phyloP scores from a whole-genome alignment of 768 basidiomycete genomes.

The Tremella yokohamensis region DNA sequence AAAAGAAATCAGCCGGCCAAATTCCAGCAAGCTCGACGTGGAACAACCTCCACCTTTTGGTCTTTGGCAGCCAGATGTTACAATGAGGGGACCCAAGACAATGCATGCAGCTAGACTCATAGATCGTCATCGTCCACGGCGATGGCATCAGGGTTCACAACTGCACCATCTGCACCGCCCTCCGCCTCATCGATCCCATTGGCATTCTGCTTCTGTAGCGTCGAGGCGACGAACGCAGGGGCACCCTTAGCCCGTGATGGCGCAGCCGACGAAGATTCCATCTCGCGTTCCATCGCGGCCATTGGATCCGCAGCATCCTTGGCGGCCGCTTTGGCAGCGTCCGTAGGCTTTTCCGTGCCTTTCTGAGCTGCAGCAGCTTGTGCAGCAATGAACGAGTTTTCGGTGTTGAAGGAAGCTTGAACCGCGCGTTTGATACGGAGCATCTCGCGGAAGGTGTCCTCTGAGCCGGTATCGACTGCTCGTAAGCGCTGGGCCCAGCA shows the following conservation, averaged over 20 bases:
- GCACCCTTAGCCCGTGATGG: slow-evolving; percentile 15
- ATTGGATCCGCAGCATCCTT: slow-evolving; percentile 66
- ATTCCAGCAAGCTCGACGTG: too few species aligned
- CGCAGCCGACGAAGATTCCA: slow-evolving; percentile 14
- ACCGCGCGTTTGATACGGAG: slow-evolving; percentile 91
- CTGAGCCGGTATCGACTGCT: slow-evolving; percentile 87
- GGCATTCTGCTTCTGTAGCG: slow-evolving; percentile 34
- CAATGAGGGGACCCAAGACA: background rate
- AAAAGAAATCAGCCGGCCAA: background rate
- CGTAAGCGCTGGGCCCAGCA: background rate
- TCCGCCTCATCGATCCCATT: slow-evolving; percentile 55
- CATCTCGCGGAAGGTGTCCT: slow-evolving; percentile 82
- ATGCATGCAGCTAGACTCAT: slow-evolving; percentile 16
- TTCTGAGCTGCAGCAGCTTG: slow-evolving; percentile 73
- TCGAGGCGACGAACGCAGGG: slow-evolving; percentile 44
- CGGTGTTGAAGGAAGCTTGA: slow-evolving; percentile 98
- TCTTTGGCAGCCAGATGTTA: background rate
- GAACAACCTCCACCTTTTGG: background rate
- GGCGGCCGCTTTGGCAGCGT: slow-evolving; percentile 50
- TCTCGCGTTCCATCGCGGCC: slow-evolving; percentile 61
- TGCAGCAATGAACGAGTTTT: slow-evolving; percentile 74
- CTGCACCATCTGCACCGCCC: slow-evolving; percentile 47
- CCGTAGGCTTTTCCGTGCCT: slow-evolving; percentile 57
- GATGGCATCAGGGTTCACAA: slow-evolving; percentile 52
- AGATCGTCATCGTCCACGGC: slow-evolving; percentile 51